These are phyloP conservation scores for Sisymbrium irio DNA, from an alignment of 345 rosid genomes.

Conservation along the genomic window DNA sequence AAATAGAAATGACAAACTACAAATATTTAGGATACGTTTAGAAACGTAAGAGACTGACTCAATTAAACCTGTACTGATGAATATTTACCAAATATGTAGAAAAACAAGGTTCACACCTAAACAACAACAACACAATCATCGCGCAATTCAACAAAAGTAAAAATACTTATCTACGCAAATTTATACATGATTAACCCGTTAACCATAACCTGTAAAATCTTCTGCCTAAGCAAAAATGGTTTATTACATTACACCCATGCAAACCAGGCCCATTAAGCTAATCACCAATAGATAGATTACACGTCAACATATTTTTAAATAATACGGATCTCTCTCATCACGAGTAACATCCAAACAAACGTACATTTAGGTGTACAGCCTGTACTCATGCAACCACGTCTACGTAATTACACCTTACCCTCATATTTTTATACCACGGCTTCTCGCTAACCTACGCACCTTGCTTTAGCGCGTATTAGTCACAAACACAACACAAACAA, in stretches of 20 bases:
- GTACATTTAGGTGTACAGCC: constrained; percentile 30
- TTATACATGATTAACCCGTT: neutral
- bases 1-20: too few species aligned
- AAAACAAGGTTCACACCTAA: too few species aligned
- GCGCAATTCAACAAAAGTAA: neutral
- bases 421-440: neutral
- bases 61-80: too few species aligned
- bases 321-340: constrained; percentile 29
- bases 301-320: neutral
- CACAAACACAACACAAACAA: neutral
- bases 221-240: neutral
- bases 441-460: neutral
- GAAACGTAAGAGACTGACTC: too few species aligned
- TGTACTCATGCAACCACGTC: constrained; percentile 29
- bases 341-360: constrained; percentile 29
- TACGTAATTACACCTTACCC: constrained; percentile 3
- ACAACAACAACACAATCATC: neutral
- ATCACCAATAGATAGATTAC: neutral
- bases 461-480: neutral
- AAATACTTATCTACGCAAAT: neutral
- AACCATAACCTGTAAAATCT: neutral
- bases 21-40: too few species aligned
- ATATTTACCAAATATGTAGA: too few species aligned
- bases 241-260: neutral
- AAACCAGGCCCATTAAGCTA: constrained; percentile 19